Evolutionary conservation across 345 rosid genomes (phyloP), one percentile per base, ranked within the genome.

Genomic region (Citrus mangshanensis): DNA sequence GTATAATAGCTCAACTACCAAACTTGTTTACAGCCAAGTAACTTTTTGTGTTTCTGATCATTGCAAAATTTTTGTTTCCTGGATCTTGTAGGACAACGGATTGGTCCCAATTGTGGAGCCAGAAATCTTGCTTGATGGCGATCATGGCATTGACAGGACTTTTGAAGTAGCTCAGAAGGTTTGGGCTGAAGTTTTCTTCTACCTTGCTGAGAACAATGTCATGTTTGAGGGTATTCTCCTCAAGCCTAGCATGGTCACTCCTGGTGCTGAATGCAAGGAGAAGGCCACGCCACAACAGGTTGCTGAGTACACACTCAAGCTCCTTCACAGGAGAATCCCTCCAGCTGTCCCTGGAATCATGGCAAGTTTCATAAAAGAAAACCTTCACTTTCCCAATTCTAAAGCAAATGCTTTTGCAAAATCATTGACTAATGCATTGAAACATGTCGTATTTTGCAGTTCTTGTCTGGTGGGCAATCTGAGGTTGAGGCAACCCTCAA

Each of bases 41-140:
- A 22, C 13, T 40, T 68, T 67, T 18, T 37, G 18, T 37, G 34
- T 56, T 69, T 37, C 56, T 76, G 73, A 75, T 70, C 34, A 69
- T 28, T 27, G 79, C 55, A 22, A 38, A 82, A 65, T 13, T 22
- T 74, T 32, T 77, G 76, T 12, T 67, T 12, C 34, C 54, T 79
- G 73, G 24, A 66, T 70, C 12, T 73, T 79, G 66, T 82, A 96
- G 99, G 99, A 96, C 84, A 92, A 90, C 19, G 98, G 99, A 1
- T 84, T 96, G 94, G 96, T 93, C 82, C 99, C 99, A 42, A 96
- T 96, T 66, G 99, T 96, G 80, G 99, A 96, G 93, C 99, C 99
- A 62, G 98, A 96, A 83, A 96, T 96, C 86, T 55, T 96, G 91
- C 91, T 96, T 49, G 99, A 96, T 70, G 99, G 99, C 68, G 99